Base-by-base conservation (phyloP, 108 stramenopile species). In the Conticribra guillardii region DNA sequence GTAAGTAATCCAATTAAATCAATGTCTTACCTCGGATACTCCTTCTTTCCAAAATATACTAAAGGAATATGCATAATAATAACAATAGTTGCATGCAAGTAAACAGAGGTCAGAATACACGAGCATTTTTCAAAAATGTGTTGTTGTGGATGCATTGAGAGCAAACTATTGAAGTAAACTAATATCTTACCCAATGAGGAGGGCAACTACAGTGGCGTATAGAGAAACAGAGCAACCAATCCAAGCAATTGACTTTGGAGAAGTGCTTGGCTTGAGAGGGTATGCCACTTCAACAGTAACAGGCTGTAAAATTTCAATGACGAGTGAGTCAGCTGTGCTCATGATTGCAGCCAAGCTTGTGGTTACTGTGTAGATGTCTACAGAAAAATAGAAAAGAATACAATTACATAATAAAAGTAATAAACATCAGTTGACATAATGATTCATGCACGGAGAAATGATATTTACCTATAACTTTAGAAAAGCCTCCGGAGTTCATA, bases 311-410 rank as follows among this genome's bases (percentile, higher is more conserved):
- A 56, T 69, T 27, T 72, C 76, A 50, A 83, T 78, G 47, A 83
- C 51, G 50, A 83, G 67, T 7, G 82, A 83, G 30, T 82, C 80
- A 1, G 69, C 74, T 5, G 80, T 82, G 56, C 70, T 72, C 81
- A 82, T 82, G 29, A 79, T 66, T 9, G 76, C 82, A 44, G 82
- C 82, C 21, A 83, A 51, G 23, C 67, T 64, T 1, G 82, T 66
- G 11, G 76, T 15, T 59, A n/a, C 17, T 66, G 34, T 53, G 69
- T 81, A 2, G 75, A 3, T 24, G 49, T 54, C 34, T 76, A 74
- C 47, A 82, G 27, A 29, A 76, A 71, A 29, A 69, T 31, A n/a
- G 64, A 31, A 48, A 67, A 82, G 3, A 69, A 67, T 29, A n/a
- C 34, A 17, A 34, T 28, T 8, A n/a, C n/a, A n/a, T n/a, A n/a